phyloP scores from a whole-genome alignment of 345 rosid genomes.

The Cardamine resedifolia region DNA sequence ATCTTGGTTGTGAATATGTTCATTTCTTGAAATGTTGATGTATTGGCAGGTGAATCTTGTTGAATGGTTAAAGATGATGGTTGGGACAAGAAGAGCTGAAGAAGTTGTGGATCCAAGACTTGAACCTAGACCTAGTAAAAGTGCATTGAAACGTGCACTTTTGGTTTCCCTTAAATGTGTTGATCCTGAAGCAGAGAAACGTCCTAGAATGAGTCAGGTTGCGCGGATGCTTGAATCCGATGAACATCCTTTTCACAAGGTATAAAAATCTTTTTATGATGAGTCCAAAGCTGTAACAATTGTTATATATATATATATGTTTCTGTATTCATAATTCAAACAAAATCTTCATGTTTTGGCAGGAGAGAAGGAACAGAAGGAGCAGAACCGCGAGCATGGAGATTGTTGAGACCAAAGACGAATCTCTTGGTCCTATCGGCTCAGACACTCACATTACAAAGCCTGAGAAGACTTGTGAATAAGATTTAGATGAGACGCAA shows the following conservation, averaged over 20 bases:
- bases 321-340: neutral
- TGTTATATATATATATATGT: neutral
- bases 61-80: slow-evolving; percentile 97
- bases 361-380: slow-evolving; percentile 79
- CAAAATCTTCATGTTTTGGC: slow-evolving; percentile 24
- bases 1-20: neutral
- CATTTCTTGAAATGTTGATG: neutral
- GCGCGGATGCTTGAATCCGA: slow-evolving; percentile 88
- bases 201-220: slow-evolving; percentile 94
- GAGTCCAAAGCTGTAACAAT: slow-evolving; percentile 1
- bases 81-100: slow-evolving; percentile 88
- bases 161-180: slow-evolving; percentile 85
- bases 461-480: slow-evolving; percentile 40
- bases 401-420: slow-evolving; percentile 63
- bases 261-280: slow-evolving; percentile 17
- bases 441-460: slow-evolving; percentile 39
- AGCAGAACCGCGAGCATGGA: slow-evolving; percentile 75
- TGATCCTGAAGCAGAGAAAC: slow-evolving; percentile 82
- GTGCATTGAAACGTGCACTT: slow-evolving; percentile 75
- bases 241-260: slow-evolving; percentile 83
- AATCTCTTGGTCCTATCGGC: slow-evolving; percentile 33
- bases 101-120: slow-evolving; percentile 85
- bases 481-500: slow-evolving; percentile 23
- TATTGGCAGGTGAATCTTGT: slow-evolving; percentile 80
- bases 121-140: slow-evolving; percentile 69